Base-by-base conservation (phyloP, 2,329 filamentous ascomycete genomes). In the Apiospora aurea region DNA sequence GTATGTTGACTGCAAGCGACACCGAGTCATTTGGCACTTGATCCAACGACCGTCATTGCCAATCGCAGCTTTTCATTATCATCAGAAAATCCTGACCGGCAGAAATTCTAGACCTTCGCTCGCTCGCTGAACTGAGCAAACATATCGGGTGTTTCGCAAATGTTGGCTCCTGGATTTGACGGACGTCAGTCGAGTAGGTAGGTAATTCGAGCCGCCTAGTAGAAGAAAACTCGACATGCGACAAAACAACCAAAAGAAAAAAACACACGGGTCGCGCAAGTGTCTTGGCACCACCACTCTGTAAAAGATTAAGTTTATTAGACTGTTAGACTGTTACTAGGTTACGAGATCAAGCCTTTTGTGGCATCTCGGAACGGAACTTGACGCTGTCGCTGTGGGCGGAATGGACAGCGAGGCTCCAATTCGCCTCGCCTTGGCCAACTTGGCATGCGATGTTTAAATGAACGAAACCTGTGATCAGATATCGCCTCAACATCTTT, bases 371-470 rank as follows among this genome's bases (percentile, higher is more conserved):
- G 57, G 18, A n/a, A 64, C 34, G 57, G 57, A 41, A 64, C 57
- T 64, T n/a, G 34, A 64, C 53, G 53, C 53, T 64, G 57, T 64
- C 34, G 57, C 29, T n/a, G 57, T 38, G 6, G 53, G n/a, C 29
- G 53, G 3, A 21, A 11, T 38, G 53, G 16, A n/a, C 29, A 21
- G 0, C 38, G 53, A 38, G 51, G 51, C 51, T 38, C 53, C 53
- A 41, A 21, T n/a, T 61, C 57, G 18, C 57, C 57, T 41, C 57
- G 18, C n/a, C 57, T 64, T 64, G 34, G 57, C 57, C 29, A 13
- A 41, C 57, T 64, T 64, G 57, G 57, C 57, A 64, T 41, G 18
- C 18, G 34, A 64, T 64, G 57, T 29, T 64, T 64, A 41, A 41
- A 64, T 41, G 34, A 64, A 64, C 57, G 18, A 4, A 14, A 21